These are phyloP conservation scores for Bodo saltans DNA, from an alignment of 78 protist species.

Conservation along the genomic window DNA sequence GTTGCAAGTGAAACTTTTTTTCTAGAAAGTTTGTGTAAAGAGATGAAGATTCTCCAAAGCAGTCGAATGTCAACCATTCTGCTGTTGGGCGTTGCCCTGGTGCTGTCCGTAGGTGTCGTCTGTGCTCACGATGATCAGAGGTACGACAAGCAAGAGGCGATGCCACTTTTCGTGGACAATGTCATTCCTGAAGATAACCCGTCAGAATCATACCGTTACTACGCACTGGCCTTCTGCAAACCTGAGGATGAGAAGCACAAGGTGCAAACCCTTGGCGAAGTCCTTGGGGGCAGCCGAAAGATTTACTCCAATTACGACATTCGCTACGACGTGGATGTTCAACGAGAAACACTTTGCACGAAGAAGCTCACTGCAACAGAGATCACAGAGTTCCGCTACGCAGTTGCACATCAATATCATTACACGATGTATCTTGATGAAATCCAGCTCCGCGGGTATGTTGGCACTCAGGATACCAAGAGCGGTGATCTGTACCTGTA, in stretches of 20 bases:
- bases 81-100: not conserved
- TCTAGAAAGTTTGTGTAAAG: too few species aligned
- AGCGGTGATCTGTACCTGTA: constrained; percentile 49
- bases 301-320: constrained; percentile 45
- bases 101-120: not conserved
- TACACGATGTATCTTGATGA: constrained; percentile 76
- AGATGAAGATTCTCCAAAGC: too few species aligned
- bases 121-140: constrained; percentile 16
- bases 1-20: too few species aligned
- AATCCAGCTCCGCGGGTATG: constrained; percentile 53
- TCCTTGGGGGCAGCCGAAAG: constrained; percentile 76
- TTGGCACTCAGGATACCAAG: constrained; percentile 50
- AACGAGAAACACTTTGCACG: constrained; percentile 61
- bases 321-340: not conserved
- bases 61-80: too few species aligned
- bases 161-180: constrained; percentile 57
- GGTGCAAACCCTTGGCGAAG: constrained; percentile 64
- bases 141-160: constrained; percentile 3
- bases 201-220: constrained; percentile 83
- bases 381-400: constrained; percentile 50
- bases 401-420: constrained; percentile 76
- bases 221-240: constrained; percentile 76
- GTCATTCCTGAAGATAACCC: constrained; percentile 93
- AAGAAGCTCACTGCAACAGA: constrained; percentile 46
- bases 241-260: constrained; percentile 44